These are phyloP conservation scores for Fusarium mundagurra DNA, from an alignment of 2,329 filamentous ascomycete genomes.

Conservation along the genomic window DNA sequence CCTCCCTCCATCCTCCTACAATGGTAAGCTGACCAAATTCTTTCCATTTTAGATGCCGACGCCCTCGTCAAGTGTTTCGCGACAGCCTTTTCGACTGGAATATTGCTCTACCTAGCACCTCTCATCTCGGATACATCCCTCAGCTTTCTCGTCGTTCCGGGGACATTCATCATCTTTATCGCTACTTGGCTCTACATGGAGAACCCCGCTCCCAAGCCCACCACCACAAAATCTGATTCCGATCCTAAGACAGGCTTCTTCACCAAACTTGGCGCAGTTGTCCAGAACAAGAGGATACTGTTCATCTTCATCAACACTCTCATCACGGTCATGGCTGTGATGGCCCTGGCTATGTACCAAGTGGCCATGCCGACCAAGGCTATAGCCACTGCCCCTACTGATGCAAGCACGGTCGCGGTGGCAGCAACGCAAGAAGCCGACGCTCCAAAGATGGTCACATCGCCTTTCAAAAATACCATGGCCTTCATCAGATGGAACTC, in stretches of 20 bases:
- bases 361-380: neutral
- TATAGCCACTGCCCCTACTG: neutral
- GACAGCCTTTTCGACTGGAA: neutral
- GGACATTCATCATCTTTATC: neutral
- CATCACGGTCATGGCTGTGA: neutral
- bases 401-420: neutral
- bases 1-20: fast-evolving
- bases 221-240: neutral
- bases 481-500: slow-evolving; percentile 2
- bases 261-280: neutral
- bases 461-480: neutral
- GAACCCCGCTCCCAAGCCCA: neutral
- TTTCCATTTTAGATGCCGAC: neutral
- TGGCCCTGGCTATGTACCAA: neutral
- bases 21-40: neutral
- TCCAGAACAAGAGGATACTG: neutral
- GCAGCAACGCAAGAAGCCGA: neutral
- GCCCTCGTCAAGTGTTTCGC: neutral
- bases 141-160: neutral
- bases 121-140: neutral
- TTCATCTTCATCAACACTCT: neutral
- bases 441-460: neutral
- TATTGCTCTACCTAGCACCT: neutral
- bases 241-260: neutral
- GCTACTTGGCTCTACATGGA: neutral